Evolutionary conservation across 169 alveolate species (phyloP).

Genomic region (Plasmodium reichenowi): DNA sequence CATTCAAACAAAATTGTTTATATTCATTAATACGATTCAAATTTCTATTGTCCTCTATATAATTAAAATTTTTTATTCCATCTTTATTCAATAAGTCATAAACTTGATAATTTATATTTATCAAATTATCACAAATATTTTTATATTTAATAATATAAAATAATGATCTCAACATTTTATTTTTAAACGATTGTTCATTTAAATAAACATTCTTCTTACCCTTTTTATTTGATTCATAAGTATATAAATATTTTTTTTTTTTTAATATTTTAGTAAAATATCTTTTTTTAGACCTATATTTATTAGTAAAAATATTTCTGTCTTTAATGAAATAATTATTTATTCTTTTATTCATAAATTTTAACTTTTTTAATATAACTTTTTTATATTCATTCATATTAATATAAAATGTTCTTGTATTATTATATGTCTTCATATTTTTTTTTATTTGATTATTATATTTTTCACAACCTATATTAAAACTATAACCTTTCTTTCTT

Average conservation of each 20-base stretch:
- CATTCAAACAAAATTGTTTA: neutral
- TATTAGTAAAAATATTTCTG: neutral
- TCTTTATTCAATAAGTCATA: neutral
- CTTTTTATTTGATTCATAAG: neutral
- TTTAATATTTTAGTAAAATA: neutral
- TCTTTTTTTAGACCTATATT: neutral
- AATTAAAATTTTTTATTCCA: neutral
- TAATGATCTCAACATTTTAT: neutral
- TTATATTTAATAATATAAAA: neutral
- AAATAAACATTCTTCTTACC: neutral
- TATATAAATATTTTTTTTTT: neutral
- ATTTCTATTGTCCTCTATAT: neutral
- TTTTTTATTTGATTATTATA: no score
- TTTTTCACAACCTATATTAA: no score
- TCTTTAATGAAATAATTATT: neutral
- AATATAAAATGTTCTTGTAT: no score
- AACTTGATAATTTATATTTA: slow-evolving; percentile 2
- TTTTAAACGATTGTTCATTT: neutral
- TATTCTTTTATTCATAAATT: no score
- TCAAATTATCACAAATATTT: neutral
- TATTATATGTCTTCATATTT: no score
- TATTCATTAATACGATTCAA: neutral
- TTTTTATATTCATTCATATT: no score
- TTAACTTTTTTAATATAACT: no score
- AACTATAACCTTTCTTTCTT: no score